Evolutionary conservation across 2,329 filamentous ascomycete species (phyloP), one percentile per base, ranked within the genome.

Genomic region (Nothophaeocryptopus gaeumannii): DNA sequence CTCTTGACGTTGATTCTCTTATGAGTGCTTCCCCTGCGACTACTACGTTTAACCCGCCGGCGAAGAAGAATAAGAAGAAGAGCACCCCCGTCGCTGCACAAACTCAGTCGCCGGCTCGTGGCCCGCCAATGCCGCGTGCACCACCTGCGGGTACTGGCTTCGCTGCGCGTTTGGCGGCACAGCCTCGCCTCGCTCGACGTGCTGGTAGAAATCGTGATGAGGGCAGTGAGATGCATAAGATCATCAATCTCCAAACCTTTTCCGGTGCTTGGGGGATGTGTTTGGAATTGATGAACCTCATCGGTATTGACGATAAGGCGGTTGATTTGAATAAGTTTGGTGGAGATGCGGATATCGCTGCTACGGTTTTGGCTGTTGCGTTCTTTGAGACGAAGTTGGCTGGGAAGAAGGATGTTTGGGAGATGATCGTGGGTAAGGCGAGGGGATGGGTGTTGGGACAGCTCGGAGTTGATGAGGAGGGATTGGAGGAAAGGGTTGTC

Each of bases 371-470:
- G 26, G 78, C 75, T 1, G 47, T 84, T 7, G 70, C 65, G 1
- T 79, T 70, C 51, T 63, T 87, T 53, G 74, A 79, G 59, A 63
- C 44, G 35, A 74, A 70, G 47, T 58, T 80, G 50, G 57, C 32
- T 0, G 67, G 55, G 0, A 71, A 79, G 43, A 68, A 71, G 62
- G 83, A 82, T 2, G 73, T 74, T 5, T 88, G 83, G 83, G 82
- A 84, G 54, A 71, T 87, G 72, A 68, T 86, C 34, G 80, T 77
- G 12, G 76, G 78, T 8, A 86, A 85, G 72, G 82, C 79, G 0
- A 72, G 69, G 59, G 34, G 14, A 9, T 65, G 62, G 60, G 29
- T 62, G 50, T 16, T 15, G 3, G 12, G 12, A 1, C 15, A 36
- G n/a, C 1, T 45, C n/a, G 43, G 50, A 5, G 49, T 32, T 10